Evolutionary conservation across 2,329 filamentous ascomycete genomes (phyloP).

Genomic region (Talaromyces sp.): DNA sequence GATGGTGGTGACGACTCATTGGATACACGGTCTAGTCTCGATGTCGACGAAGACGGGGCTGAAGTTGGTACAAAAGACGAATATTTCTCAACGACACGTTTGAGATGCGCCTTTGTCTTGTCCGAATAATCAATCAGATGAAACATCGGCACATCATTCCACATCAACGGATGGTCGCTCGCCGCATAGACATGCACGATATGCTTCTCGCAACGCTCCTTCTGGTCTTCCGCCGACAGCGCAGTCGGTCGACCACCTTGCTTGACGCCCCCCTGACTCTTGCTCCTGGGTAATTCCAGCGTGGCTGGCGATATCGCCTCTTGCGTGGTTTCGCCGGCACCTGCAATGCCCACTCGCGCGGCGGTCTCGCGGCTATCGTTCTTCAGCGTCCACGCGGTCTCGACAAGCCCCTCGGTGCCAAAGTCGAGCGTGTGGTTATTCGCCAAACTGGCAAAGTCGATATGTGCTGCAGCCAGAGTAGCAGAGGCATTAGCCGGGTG

Average conservation of each 20-base stretch:
- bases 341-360: slow-evolving; percentile 25
- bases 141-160: slow-evolving; percentile 28
- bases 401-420: slow-evolving; percentile 27
- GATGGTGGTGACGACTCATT: slow-evolving; percentile 10
- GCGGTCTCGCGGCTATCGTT: neutral
- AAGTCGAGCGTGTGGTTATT: slow-evolving; percentile 41
- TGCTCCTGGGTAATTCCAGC: slow-evolving; percentile 18
- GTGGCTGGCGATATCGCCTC: slow-evolving; percentile 27
- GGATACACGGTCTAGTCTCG: neutral
- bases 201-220: slow-evolving; percentile 8
- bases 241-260: neutral
- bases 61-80: neutral
- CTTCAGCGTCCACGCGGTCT: slow-evolving; percentile 29
- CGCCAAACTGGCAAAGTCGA: slow-evolving; percentile 33
- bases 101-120: slow-evolving; percentile 19
- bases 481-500: slow-evolving; percentile 32
- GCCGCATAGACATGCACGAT: slow-evolving; percentile 32
- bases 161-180: slow-evolving; percentile 33
- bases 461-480: slow-evolving; percentile 24
- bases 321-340: slow-evolving; percentile 26
- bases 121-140: slow-evolving; percentile 34
- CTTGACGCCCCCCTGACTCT: neutral
- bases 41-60: slow-evolving; percentile 12
- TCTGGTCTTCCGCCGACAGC: neutral
- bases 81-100: slow-evolving; percentile 9